These are phyloP conservation scores for Aureobasidium sp. DNA, from an alignment of 2,329 filamentous ascomycete species.

Conservation along the genomic window DNA sequence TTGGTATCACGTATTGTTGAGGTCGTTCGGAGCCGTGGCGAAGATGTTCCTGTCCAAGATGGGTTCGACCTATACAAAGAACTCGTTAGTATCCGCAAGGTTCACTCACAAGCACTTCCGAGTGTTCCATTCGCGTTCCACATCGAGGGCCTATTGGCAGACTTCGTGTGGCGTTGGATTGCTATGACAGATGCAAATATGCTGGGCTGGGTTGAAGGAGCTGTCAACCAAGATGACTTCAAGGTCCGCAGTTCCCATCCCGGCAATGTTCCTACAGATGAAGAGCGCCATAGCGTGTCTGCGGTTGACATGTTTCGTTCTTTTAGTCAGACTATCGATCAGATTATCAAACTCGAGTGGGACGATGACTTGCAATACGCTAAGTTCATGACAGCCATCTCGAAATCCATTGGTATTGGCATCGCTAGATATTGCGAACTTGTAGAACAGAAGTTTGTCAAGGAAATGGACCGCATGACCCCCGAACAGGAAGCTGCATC, in stretches of 20 bases:
- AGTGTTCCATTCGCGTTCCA: constrained; percentile 72
- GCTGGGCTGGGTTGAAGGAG: constrained; percentile 76
- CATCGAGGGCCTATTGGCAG: constrained; percentile 74
- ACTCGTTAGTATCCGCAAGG: constrained; percentile 72
- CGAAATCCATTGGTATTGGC: constrained; percentile 74
- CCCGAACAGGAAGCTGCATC: constrained; percentile 76
- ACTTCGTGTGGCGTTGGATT: constrained; percentile 97
- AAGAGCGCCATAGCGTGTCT: constrained; percentile 85
- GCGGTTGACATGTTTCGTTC: constrained; percentile 89
- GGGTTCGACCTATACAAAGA: constrained; percentile 91
- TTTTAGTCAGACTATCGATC: constrained; percentile 85
- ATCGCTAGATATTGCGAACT: constrained; percentile 87
- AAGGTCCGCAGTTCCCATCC: constrained; percentile 55
- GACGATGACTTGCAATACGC: constrained; percentile 88
- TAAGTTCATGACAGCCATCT: constrained; percentile 90
- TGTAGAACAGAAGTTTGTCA: constrained; percentile 73
- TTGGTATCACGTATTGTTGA: constrained; percentile 75
- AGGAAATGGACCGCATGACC: constrained; percentile 87
- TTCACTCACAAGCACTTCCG: constrained; percentile 69
- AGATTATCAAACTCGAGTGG: constrained; percentile 81
- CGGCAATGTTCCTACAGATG: constrained; percentile 54
- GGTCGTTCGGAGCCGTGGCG: constrained; percentile 57
- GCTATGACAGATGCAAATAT: constrained; percentile 70
- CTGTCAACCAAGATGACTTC: constrained; percentile 85
- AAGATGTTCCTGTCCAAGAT: constrained; percentile 79